These are phyloP conservation scores for Piedraia hortae DNA, from an alignment of 2,329 filamentous ascomycete species.

Conservation along the genomic window DNA sequence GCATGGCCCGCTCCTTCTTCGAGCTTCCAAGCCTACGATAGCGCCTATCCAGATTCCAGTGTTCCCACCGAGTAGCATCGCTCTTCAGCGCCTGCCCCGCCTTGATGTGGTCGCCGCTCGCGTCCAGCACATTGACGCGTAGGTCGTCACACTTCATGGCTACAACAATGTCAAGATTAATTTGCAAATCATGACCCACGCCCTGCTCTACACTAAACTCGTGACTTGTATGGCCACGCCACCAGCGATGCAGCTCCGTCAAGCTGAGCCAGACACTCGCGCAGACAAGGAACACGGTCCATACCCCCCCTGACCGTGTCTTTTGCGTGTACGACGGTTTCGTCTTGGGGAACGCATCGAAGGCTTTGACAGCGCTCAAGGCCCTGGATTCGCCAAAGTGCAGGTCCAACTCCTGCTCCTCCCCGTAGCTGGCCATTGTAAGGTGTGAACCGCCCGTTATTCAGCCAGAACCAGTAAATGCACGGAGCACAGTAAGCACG, in stretches of 20 bases:
- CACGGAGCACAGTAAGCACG: no score
- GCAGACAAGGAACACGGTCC: slow-evolving; percentile 58
- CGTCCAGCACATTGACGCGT: slow-evolving; percentile 94
- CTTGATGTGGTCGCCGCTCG: slow-evolving; percentile 70
- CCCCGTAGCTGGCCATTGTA: no score
- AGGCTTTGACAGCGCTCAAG: slow-evolving; percentile 39
- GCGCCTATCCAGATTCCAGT: slow-evolving; percentile 55
- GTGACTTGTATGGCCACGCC: slow-evolving; percentile 56
- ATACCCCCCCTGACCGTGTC: slow-evolving; percentile 70
- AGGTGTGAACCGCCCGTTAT: no score
- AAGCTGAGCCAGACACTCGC: slow-evolving; percentile 50
- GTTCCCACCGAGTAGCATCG: slow-evolving; percentile 52
- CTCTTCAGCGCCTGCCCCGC: slow-evolving; percentile 46
- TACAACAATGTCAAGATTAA: slow-evolving; percentile 87
- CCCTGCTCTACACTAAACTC: slow-evolving; percentile 86
- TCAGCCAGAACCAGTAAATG: no score
- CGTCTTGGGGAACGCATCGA: slow-evolving; percentile 94
- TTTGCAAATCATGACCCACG: slow-evolving; percentile 61
- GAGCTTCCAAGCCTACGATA: slow-evolving; percentile 24
- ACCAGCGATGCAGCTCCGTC: slow-evolving; percentile 60
- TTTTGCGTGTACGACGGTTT: slow-evolving; percentile 77
- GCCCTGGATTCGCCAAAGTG: slow-evolving; percentile 46
- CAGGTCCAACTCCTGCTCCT: no score
- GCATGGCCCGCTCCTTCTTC: slow-evolving; percentile 32
- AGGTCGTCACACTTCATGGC: slow-evolving; percentile 66